Conservation (phyloP, 306 rosid species). For the Chamaecrista fasciculata region DNA sequence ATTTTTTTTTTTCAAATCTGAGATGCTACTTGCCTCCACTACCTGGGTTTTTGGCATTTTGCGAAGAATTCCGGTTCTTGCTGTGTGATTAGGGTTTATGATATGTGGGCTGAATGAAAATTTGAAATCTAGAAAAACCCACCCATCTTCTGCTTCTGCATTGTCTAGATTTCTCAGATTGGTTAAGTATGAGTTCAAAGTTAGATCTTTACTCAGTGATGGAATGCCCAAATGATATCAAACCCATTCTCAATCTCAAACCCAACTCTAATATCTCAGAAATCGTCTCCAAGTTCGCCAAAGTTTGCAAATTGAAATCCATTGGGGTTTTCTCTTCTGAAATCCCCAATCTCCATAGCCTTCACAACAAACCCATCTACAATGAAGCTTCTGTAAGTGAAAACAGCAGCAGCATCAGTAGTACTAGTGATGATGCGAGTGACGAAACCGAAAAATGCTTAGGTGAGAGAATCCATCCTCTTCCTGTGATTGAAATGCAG, state of each 20-base stretch:
- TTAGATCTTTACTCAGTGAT: constrained; percentile 34
- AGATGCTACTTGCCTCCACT: constrained; percentile 37
- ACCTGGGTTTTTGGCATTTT: constrained; percentile 17
- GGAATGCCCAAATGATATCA: constrained; percentile 48
- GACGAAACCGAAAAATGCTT: constrained; percentile 33
- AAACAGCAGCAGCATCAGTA: constrained; percentile 22
- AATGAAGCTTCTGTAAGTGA: constrained; percentile 33
- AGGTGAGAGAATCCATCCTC: constrained; percentile 50
- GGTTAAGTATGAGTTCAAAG: constrained; percentile 21
- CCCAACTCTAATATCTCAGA: constrained; percentile 70
- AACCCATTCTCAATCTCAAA: constrained; percentile 47
- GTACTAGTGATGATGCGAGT: constrained; percentile 3
- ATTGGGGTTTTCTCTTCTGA: constrained; percentile 69
- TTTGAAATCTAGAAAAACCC: neutral
- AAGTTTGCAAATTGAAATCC: constrained; percentile 69
- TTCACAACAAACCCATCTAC: constrained; percentile 31
- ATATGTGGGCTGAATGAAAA: constrained; percentile 16
- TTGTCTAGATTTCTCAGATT: constrained; percentile 16
- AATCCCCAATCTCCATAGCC: constrained; percentile 41
- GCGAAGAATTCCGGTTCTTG: constrained; percentile 43
- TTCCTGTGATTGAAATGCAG: constrained; percentile 30
- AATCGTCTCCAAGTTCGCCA: constrained; percentile 64
- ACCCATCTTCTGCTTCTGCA: neutral
- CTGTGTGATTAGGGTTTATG: constrained; percentile 19
- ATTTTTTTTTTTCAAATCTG: neutral